Evolutionary conservation across 2,329 filamentous ascomycete genomes (phyloP).

Genomic region (Curvularia sp.): DNA sequence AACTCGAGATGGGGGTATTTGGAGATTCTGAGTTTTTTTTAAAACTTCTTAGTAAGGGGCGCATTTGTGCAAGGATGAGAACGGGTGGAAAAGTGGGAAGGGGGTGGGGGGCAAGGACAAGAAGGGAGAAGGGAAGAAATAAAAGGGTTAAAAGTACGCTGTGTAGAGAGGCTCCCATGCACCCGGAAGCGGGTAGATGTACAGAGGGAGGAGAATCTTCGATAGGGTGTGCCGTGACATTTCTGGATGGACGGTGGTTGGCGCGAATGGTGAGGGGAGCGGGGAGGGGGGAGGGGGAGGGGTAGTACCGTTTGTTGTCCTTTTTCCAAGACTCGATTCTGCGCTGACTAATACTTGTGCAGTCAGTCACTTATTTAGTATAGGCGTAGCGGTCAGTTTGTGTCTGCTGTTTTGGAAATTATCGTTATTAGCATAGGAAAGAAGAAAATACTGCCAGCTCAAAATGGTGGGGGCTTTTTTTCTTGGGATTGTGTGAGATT

Average conservation of each 20-base stretch:
- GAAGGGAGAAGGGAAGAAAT: background rate
- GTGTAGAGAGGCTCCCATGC: slow-evolving; percentile 59
- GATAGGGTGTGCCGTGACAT: slow-evolving; percentile 25
- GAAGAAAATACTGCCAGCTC: too few relatives aligned
- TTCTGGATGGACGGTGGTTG: background rate
- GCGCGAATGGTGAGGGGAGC: background rate
- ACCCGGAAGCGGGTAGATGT: slow-evolving; percentile 57
- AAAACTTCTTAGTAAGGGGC: too few relatives aligned
- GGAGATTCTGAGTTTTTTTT: slow-evolving; percentile 21
- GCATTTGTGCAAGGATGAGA: too few relatives aligned
- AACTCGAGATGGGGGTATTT: slow-evolving; percentile 54
- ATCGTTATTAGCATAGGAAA: too few relatives aligned
- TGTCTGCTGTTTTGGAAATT: too few relatives aligned
- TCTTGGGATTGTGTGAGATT: too few relatives aligned
- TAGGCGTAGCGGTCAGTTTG: background rate
- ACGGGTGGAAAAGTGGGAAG: too few relatives aligned
- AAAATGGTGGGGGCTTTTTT: too few relatives aligned
- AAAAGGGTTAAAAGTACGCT: slow-evolving; percentile 43
- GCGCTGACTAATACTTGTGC: slow-evolving; percentile 11
- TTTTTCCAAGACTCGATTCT: background rate
- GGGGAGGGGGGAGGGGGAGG: background rate
- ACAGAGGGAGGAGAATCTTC: slow-evolving; percentile 57
- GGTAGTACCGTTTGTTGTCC: background rate
- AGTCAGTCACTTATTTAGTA: background rate
- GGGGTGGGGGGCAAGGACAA: too few relatives aligned